Evolutionary conservation across 2,329 filamentous ascomycete species (phyloP).

Genomic region (Botrytis tulipae): DNA sequence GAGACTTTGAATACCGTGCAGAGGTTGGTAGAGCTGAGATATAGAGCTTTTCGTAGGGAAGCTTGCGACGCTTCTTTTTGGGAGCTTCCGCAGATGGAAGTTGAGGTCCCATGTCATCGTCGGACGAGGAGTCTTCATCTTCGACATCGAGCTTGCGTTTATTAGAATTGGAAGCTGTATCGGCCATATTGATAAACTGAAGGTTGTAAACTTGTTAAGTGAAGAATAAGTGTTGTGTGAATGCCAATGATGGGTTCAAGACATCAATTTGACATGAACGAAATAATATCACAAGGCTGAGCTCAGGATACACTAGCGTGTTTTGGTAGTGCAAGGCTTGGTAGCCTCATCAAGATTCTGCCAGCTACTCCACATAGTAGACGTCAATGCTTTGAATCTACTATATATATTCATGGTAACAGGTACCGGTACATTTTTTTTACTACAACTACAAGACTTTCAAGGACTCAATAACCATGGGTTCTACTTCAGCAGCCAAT

Average conservation of each 20-base stretch:
- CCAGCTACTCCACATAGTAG: neutral
- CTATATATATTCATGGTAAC: neutral
- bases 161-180: slow-evolving; percentile 42
- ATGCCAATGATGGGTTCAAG: neutral
- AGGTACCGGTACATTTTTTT: neutral
- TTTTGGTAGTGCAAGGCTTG: neutral
- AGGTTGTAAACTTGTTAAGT: neutral
- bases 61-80: slow-evolving; percentile 86
- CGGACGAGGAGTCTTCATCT: slow-evolving; percentile 57
- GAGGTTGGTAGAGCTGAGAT: slow-evolving; percentile 82
- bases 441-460: neutral
- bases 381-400: neutral
- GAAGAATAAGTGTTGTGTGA: neutral
- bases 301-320: neutral
- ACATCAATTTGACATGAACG: neutral
- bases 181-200: slow-evolving; percentile 37
- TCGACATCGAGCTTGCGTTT: slow-evolving; percentile 49
- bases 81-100: slow-evolving; percentile 75
- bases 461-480: neutral
- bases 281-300: slow-evolving; percentile 20
- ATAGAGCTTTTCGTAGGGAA: slow-evolving; percentile 95
- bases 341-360: neutral
- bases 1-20: slow-evolving; percentile 82
- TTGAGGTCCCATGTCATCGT: slow-evolving; percentile 91
- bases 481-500: neutral